Evolutionary conservation across 345 rosid species (phyloP).

Genomic region (Clarkia xantiana): DNA sequence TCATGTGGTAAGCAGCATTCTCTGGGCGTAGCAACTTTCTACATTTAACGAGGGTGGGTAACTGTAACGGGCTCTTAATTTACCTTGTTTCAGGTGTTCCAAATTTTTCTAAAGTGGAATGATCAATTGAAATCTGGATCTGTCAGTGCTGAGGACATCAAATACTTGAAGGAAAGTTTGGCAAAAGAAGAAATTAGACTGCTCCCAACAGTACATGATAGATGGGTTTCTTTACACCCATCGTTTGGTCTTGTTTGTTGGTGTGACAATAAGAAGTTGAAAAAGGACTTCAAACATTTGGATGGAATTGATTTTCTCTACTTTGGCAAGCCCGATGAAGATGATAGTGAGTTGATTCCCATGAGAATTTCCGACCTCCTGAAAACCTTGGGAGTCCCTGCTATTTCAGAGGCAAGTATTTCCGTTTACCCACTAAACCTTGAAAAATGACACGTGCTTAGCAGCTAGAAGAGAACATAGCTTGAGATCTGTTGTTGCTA

Average conservation of each 20-base stretch:
- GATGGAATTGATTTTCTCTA: conserved; percentile 46
- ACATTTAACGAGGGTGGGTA: no score
- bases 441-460: no score
- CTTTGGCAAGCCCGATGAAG: conserved; percentile 39
- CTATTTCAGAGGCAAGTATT: conserved; percentile 59
- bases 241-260: conserved; percentile 79
- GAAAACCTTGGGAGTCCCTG: conserved; percentile 61
- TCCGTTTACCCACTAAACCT: not conserved
- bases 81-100: conserved; percentile 48
- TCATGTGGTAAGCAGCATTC: conserved; percentile 27
- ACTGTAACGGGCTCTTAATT: conserved; percentile 5
- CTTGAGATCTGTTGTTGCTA: no score
- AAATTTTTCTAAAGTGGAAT: conserved; percentile 67
- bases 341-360: conserved; percentile 38
- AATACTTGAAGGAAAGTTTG: conserved; percentile 45
- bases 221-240: conserved; percentile 84
- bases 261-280: conserved; percentile 57
- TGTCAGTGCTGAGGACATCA: conserved; percentile 40
- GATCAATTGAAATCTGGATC: conserved; percentile 47
- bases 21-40: no score
- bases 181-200: conserved; percentile 38
- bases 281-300: conserved; percentile 43
- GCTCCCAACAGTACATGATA: conserved; percentile 70
- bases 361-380: conserved; percentile 37
- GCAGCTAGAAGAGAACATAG: no score